Conservation (phyloP, 345 rosid genomes). For the Eutrema heterophyllum region DNA sequence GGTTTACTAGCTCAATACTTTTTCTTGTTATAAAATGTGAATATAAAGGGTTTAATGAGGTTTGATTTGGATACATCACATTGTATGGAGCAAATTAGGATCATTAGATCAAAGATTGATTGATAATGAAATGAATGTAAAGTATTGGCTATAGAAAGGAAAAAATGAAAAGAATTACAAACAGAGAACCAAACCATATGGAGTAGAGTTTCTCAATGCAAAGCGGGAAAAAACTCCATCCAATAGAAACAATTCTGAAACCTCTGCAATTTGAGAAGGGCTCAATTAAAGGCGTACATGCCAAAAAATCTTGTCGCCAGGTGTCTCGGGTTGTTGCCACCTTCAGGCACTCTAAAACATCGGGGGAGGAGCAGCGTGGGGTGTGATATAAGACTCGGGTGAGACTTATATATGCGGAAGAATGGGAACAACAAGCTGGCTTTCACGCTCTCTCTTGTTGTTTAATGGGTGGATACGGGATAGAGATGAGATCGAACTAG, state of each 20-base stretch:
- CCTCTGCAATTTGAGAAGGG: too few species aligned
- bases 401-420: too few species aligned
- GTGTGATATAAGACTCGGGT: too few species aligned
- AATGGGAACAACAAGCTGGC: too few species aligned
- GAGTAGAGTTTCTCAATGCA: constrained; percentile 13
- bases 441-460: too few species aligned
- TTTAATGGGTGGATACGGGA: too few species aligned
- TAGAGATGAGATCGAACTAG: too few species aligned
- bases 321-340: constrained; percentile 35
- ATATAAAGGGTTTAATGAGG: background rate
- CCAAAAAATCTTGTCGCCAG: constrained; percentile 29
- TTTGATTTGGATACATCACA: background rate
- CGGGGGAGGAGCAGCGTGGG: constrained; percentile 45
- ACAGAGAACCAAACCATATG: constrained; percentile 10
- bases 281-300: constrained; percentile 26
- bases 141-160: constrained; percentile 1
- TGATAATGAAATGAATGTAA: constrained; percentile 18
- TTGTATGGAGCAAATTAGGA: background rate
- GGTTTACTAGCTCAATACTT: too few species aligned
- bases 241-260: constrained; percentile 6
- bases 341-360: constrained; percentile 59
- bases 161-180: constrained; percentile 16
- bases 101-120: background rate
- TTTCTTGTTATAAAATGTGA: background rate
- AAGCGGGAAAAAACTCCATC: constrained; percentile 3